Evolutionary conservation across 2,329 filamentous ascomycete species (phyloP), one percentile per base, ranked within the genome.

Genomic region (Penicillium aurantiogriseum): DNA sequence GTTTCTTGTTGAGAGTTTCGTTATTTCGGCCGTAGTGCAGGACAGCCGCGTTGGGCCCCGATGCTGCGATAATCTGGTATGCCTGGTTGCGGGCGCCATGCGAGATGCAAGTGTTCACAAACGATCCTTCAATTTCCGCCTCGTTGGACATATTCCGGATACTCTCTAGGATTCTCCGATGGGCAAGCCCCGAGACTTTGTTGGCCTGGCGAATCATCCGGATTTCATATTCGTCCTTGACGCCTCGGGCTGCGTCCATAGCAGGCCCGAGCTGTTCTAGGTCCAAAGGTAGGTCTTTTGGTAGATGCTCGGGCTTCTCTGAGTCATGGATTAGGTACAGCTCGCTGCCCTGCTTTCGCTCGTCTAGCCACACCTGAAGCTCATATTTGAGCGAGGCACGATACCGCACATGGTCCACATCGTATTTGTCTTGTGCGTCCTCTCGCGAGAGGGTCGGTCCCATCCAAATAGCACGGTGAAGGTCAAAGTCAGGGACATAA

Each of bases 11-110:
- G 36, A 93, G 77, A 0, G 86, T 81, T 68, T 88, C 82, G 63
- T 92, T 81, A 72, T 96, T 96, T 69, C 88, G 85, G 25, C 91
- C 85, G 67, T 97, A 97, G 77, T 97, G 93, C 35, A 97, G 82
- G 1, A 91, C 94, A 5, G 92, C 90, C 0, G 89, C 92, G 17
- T 90, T 88, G 5, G 86, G 83, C 11, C 93, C 93, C 35, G 85
- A 85, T 0, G 91, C 93, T 19, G 94, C 86, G 68, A 97, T 97
- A 59, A 88, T 88, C 64, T 89, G 85, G 75, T 97, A 97, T 1
- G 93, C 88, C 79, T 95, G 91, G 67, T 94, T 86, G 70, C 87
- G 88, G 51, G 89, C 88, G 25, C 89, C 90, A 59, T 88, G 82
- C 51, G 87, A 83, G 58, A 94, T 84, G 72, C 90, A 95, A 31